Percentiles rank a stretch among this genome's conserved stretches.
Evolutionary conservation across 2,329 filamentous ascomycete species (phyloP).

Genomic region (Fusarium sp.): DNA sequence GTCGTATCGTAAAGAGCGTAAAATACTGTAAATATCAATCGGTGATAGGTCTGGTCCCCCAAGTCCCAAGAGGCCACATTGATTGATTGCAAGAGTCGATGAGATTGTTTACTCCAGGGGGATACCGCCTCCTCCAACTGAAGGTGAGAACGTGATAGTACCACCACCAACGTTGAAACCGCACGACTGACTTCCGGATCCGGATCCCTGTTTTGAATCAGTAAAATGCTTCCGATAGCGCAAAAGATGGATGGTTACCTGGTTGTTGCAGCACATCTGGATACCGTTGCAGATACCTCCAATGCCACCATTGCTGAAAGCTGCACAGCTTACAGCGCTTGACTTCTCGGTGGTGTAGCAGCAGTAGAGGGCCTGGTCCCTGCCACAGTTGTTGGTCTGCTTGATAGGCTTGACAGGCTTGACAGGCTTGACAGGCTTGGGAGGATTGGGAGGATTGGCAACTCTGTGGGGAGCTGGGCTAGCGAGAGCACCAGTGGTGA

Average conservation of each 20-base stretch:
- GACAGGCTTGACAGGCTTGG: neutral
- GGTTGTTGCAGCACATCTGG: slow-evolving; percentile 24
- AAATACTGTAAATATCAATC: neutral
- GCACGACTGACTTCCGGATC: neutral
- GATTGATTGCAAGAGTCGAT: neutral
- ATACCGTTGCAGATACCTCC: slow-evolving; percentile 4
- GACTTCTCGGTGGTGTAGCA: neutral
- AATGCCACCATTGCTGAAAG: neutral
- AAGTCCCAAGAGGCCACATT: neutral
- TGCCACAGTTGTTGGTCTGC: neutral
- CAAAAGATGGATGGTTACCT: neutral
- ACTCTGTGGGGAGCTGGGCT: neutral
- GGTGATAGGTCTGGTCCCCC: neutral
- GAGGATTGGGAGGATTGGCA: neutral
- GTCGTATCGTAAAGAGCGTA: neutral
- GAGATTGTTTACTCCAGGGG: neutral
- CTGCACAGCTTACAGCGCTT: neutral
- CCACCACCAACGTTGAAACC: neutral
- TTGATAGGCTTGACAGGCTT: neutral
- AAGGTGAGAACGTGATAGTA: neutral
- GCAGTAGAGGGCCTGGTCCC: slow-evolving; percentile 18
- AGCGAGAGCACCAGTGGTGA: slow-evolving; percentile 24
- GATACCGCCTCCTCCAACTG: neutral
- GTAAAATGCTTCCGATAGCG: neutral
- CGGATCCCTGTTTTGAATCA: neutral